Evolutionary conservation across 305 asterid species (phyloP).

Genomic region (Ilex paraguariensis): DNA sequence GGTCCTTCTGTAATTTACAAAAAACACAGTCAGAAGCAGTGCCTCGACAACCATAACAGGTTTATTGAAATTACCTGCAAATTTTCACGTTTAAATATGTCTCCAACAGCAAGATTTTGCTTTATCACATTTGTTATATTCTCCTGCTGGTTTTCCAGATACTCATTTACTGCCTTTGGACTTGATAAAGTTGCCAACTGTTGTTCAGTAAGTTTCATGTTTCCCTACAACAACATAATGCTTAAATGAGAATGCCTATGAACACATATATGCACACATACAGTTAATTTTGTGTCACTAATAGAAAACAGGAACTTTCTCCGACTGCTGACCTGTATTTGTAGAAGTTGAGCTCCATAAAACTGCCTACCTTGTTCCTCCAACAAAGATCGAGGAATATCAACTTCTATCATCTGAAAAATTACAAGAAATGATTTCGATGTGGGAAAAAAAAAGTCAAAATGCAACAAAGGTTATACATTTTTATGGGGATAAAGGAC

Average conservation of each 20-base stretch:
- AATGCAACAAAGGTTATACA: too few species aligned
- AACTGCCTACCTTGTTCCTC: slow-evolving; percentile 97
- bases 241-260: slow-evolving; percentile 11
- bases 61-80: slow-evolving; percentile 42
- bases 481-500: not conserved
- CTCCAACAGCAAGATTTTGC: slow-evolving; percentile 97
- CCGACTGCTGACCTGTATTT: slow-evolving; percentile 59
- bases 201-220: slow-evolving; percentile 70
- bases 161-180: slow-evolving; percentile 82
- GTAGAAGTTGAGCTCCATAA: slow-evolving; percentile 89
- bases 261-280: not conserved
- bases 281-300: not conserved
- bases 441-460: too few species aligned
- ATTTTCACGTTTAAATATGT: slow-evolving; percentile 84
- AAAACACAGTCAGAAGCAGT: too few species aligned
- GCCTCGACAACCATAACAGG: too few species aligned
- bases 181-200: slow-evolving; percentile 80
- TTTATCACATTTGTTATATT: slow-evolving; percentile 64
- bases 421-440: slow-evolving; percentile 6
- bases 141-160: slow-evolving; percentile 61
- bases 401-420: slow-evolving; percentile 76
- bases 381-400: slow-evolving; percentile 77
- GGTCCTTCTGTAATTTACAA: too few species aligned
- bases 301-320: not conserved
- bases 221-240: slow-evolving; percentile 47